Conservation (phyloP, 306 rosid species). For the Sindora glabra region DNA sequence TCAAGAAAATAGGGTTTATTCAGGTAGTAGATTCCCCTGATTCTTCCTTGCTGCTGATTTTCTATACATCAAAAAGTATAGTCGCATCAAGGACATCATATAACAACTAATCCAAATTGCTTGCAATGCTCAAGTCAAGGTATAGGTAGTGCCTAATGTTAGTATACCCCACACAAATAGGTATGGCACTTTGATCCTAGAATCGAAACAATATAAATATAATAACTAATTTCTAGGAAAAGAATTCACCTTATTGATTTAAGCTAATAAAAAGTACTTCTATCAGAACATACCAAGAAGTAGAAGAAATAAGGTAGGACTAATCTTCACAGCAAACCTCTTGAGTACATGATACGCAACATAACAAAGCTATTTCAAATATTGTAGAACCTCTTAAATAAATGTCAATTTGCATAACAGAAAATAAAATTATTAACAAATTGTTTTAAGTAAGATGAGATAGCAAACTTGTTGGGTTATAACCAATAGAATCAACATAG, state of each 20-base stretch:
- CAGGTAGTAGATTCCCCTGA: too few species aligned
- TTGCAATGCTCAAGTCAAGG: too few species aligned
- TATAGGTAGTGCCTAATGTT: conserved; percentile 78
- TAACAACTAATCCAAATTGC: too few species aligned
- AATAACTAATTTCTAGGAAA: not conserved
- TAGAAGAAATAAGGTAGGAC: conserved; percentile 51
- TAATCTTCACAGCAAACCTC: conserved; percentile 75
- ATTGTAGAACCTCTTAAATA: conserved; percentile 24
- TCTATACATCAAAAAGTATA: too few species aligned
- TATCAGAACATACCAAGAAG: conserved; percentile 97
- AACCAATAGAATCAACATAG: conserved; percentile 77
- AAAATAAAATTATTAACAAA: not conserved
- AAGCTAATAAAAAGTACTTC: too few species aligned
- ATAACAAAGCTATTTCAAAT: conserved; percentile 44
- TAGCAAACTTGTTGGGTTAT: conserved; percentile 64
- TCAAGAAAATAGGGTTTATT: too few species aligned
- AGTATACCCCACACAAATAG: conserved; percentile 97
- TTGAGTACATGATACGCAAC: conserved; percentile 30
- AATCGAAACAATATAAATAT: conserved; percentile 16
- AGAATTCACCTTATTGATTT: not conserved
- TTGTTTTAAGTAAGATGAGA: not conserved
- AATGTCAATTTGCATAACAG: not conserved
- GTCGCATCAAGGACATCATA: too few species aligned
- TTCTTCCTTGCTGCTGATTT: too few species aligned
- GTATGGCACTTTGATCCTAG: conserved; percentile 74